Base-by-base conservation (phyloP, 768 basidiomycete species). In the Rhizopogon salebrosus region DNA sequence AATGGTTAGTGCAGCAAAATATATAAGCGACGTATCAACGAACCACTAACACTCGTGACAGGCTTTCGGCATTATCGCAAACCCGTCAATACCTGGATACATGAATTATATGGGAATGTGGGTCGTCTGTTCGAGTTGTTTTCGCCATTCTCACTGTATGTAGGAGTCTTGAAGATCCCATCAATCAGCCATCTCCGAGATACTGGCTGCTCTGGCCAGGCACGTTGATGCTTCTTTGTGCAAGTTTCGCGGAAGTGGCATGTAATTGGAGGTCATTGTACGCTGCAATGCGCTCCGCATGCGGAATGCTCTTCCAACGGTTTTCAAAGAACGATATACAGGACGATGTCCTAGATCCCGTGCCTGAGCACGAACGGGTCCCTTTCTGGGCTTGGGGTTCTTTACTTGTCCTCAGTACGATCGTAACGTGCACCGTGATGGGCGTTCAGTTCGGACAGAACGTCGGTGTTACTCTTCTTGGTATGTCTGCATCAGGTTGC, bases 381-480 rank as follows among this genome's bases (percentile, higher is more conserved):
- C 82, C 81, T 2, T 63, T 66, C 9, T 64, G 64, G 42, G 79
- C 78, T 75, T 84, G 82, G 82, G 68, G 71, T 6, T 63, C 58
- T 40, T 80, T 80, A 36, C 67, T 82, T 14, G 46, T 72, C 54
- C 36, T 70, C 49, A 75, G 74, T 57, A 76, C 73, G n/a, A 62
- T 83, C 57, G 70, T 80, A 66, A 77, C 69, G 38, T 72, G 73
- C 56, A 72, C 78, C 10, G 76, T 83, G 54, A 75, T 80, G 36
- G 76, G 78, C 6, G 79, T 75, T 20, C 68, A 74, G 51, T 82
- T 79, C 70, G 57, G 71, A 57, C 73, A 80, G 74, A 82, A 80
- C 57, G 79, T 80, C 58, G 52, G 52, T 22, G 27, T 53, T 5
- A 53, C 52, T 52, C 23, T 53, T 16, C 49, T 53, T 7, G 52